A percentile compares a stretch with the other conserved stretches of the same genome.
These are phyloP conservation scores for Pontederia crassipes DNA, from an alignment of 176 grass and related monocot species.

Conservation along the genomic window DNA sequence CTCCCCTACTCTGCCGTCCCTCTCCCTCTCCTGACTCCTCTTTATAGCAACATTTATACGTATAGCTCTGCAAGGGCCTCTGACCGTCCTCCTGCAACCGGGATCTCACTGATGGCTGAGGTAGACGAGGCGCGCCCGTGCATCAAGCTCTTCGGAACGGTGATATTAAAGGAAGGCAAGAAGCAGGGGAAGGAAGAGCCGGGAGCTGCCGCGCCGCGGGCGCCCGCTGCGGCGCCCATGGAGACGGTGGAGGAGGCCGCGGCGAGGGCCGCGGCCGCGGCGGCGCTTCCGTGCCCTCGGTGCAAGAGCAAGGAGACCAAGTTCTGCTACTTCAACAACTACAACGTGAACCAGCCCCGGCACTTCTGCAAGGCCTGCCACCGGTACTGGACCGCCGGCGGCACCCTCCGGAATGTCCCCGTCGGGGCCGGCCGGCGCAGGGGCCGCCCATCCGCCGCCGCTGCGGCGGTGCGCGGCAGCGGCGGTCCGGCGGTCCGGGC, in stretches of 20 bases:
- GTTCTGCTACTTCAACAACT: constrained; percentile 51
- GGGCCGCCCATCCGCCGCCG: constrained; percentile 22
- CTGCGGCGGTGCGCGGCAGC: background rate
- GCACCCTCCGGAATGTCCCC: constrained; percentile 40
- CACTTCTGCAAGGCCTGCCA: constrained; percentile 42
- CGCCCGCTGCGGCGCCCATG: background rate
- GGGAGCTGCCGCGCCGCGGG: background rate
- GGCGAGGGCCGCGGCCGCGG: background rate
- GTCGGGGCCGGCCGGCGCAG: constrained; percentile 32
- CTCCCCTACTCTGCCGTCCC: no score
- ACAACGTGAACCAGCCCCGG: constrained; percentile 38
- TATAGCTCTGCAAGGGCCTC: no score
- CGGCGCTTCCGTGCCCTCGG: constrained; percentile 3
- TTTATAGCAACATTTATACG: no score
- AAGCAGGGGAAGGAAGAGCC: background rate
- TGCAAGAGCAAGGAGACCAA: constrained; percentile 27
- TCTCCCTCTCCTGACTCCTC: no score
- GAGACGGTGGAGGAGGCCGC: background rate
- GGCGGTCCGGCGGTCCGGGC: background rate
- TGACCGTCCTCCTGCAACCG: no score
- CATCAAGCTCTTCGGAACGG: constrained; percentile 90
- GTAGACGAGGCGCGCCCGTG: constrained; percentile 23
- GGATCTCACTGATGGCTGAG: constrained; percentile 1
- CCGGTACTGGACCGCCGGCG: constrained; percentile 42
- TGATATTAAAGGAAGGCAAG: constrained; percentile 45